phyloP scores from a whole-genome alignment of 495 filamentous ascomycete genomes.

The Parmelia sp. region DNA sequence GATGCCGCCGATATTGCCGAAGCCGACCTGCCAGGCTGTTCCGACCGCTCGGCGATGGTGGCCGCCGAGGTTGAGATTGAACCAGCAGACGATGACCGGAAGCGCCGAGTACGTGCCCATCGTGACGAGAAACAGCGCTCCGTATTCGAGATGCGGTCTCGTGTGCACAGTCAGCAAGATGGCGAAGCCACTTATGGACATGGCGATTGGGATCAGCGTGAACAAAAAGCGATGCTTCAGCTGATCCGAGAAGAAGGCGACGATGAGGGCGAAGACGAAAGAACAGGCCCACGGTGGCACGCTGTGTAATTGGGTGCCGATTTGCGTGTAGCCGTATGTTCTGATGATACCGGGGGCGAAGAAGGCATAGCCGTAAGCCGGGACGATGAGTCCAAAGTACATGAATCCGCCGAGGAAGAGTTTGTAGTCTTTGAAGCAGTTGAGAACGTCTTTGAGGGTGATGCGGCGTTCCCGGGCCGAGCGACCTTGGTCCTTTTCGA shows the following conservation, averaged over 20 bases:
- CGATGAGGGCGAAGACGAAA: constrained; percentile 67
- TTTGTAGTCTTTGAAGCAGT: constrained; percentile 71
- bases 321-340: constrained; percentile 56
- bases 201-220: constrained; percentile 53
- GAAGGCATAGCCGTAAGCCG: constrained; percentile 66
- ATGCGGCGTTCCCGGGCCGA: constrained; percentile 61
- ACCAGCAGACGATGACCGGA: constrained; percentile 68
- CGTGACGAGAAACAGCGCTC: constrained; percentile 66
- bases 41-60: constrained; percentile 81
- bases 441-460: constrained; percentile 55
- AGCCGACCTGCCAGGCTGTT: constrained; percentile 82
- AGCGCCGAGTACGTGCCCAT: constrained; percentile 40
- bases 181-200: constrained; percentile 64
- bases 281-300: constrained; percentile 85
- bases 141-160: constrained; percentile 56
- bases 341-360: constrained; percentile 74
- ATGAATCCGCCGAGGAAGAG: constrained; percentile 66
- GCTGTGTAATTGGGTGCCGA: constrained; percentile 70
- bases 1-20: constrained; percentile 93
- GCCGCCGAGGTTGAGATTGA: constrained; percentile 84
- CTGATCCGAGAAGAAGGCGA: constrained; percentile 63
- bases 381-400: constrained; percentile 68
- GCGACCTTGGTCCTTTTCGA: constrained; percentile 71
- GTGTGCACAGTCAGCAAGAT: constrained; percentile 64
- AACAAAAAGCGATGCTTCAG: constrained; percentile 70